Evolutionary conservation across 108 stramenopile species (phyloP).

Genomic region (Schizochytrium sp.): DNA sequence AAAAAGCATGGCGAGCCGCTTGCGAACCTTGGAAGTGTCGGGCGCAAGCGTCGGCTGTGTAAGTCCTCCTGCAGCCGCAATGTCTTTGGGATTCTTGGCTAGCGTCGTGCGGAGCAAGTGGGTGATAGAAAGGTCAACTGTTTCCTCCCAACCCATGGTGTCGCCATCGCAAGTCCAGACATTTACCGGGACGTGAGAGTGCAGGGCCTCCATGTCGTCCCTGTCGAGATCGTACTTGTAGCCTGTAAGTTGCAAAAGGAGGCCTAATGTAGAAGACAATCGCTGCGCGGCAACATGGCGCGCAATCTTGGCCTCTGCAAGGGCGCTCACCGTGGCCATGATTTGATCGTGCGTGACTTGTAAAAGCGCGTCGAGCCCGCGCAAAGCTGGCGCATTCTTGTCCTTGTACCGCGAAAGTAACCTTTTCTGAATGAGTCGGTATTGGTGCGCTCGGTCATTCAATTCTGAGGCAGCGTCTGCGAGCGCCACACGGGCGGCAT

Average conservation of each 20-base stretch:
- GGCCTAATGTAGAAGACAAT: conserved; percentile 14
- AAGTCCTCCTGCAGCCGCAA: not conserved
- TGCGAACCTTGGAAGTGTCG: conserved; percentile 38
- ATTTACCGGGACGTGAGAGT: conserved; percentile 28
- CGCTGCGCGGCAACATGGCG: not conserved
- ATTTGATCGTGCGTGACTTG: conserved; percentile 39
- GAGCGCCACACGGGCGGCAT: not conserved
- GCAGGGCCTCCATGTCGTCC: conserved; percentile 23
- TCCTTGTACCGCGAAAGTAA: conserved; percentile 48
- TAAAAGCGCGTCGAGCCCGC: conserved; percentile 34
- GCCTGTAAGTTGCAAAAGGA: conserved; percentile 24
- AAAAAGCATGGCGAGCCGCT: conserved; percentile 37
- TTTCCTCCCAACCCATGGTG: conserved; percentile 51
- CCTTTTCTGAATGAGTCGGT: conserved; percentile 46
- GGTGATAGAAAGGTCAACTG: conserved; percentile 33
- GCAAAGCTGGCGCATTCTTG: conserved; percentile 39
- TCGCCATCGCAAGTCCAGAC: conserved; percentile 15
- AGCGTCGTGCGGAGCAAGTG: conserved; percentile 42
- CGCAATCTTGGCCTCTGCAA: conserved; percentile 22
- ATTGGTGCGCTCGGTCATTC: conserved; percentile 40
- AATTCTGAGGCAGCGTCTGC: conserved; percentile 17
- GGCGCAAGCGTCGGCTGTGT: not conserved
- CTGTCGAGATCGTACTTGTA: conserved; percentile 21
- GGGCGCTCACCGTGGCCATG: conserved; percentile 14
- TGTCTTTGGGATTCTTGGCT: conserved; percentile 33